Percentiles rank a stretch among this genome's conserved stretches.
phyloP scores from a whole-genome alignment of 495 filamentous ascomycete species.

The Neurospora hispaniola region DNA sequence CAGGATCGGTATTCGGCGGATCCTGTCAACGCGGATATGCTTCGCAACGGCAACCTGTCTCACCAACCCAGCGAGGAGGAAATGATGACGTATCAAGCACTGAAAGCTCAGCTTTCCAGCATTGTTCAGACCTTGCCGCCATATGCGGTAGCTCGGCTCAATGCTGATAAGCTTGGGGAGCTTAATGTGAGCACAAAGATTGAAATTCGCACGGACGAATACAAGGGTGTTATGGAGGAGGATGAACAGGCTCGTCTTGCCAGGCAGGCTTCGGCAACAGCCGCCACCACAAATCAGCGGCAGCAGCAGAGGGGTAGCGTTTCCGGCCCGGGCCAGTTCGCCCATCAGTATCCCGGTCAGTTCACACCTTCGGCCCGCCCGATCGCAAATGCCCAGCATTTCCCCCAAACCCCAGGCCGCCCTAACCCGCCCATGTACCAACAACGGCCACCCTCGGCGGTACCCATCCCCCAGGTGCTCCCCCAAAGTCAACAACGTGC shows the following conservation, averaged over 20 bases:
- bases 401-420: constrained; percentile 32
- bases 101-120: constrained; percentile 60
- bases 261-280: constrained; percentile 25
- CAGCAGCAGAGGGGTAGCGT: constrained; percentile 31
- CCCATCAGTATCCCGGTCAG: constrained; percentile 27
- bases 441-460: constrained; percentile 18
- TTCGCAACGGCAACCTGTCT: constrained; percentile 36
- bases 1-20: constrained; percentile 38
- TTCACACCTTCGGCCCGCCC: constrained; percentile 27
- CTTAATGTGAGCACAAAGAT: constrained; percentile 79
- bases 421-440: constrained; percentile 25
- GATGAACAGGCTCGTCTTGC: constrained; percentile 49
- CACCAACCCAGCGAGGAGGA: constrained; percentile 52
- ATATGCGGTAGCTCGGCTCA: constrained; percentile 73
- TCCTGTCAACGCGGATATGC: constrained; percentile 40
- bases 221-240: constrained; percentile 76
- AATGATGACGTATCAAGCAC: constrained; percentile 57
- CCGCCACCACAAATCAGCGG: constrained; percentile 23
- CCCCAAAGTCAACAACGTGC: constrained; percentile 19
- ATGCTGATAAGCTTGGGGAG: constrained; percentile 72
- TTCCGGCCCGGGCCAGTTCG: constrained; percentile 20
- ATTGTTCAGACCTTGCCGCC: constrained; percentile 72
- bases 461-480: constrained; percentile 24
- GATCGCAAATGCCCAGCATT: constrained; percentile 30
- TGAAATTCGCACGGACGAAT: constrained; percentile 56